phyloP scores from a whole-genome alignment of 805 yeast species.

The Tetrapisispora phaffii region DNA sequence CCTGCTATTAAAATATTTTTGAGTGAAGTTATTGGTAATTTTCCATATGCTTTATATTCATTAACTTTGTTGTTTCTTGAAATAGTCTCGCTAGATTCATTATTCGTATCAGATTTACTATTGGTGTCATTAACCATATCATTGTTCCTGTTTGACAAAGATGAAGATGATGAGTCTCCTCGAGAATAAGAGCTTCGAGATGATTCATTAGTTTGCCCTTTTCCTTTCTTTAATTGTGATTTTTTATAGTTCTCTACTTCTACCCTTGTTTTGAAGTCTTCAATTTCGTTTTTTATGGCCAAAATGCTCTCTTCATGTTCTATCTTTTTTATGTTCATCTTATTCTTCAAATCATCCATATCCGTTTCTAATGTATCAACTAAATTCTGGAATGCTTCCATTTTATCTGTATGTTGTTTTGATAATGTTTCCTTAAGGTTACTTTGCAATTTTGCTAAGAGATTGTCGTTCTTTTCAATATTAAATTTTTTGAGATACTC shows the following conservation, averaged over 20 bases:
- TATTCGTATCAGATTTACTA: not conserved
- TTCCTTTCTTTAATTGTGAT: constrained; percentile 6
- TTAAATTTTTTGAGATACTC: constrained; percentile 24
- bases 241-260: constrained; percentile 29
- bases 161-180: not conserved
- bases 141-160: not conserved
- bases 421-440: constrained; percentile 22
- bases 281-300: constrained; percentile 20
- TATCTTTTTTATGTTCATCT: constrained; percentile 7
- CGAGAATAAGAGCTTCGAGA: not conserved
- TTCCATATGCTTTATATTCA: not conserved
- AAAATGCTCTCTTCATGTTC: constrained; percentile 12
- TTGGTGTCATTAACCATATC: not conserved
- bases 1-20: not conserved
- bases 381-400: constrained; percentile 12
- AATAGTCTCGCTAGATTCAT: not conserved
- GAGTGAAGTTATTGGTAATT: no score
- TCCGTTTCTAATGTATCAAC: constrained; percentile 10
- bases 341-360: constrained; percentile 7
- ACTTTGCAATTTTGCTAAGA: constrained; percentile 21
- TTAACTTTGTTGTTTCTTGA: no score
- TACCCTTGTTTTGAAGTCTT: constrained; percentile 25
- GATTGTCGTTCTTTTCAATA: constrained; percentile 27
- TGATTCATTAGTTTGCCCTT: not conserved
- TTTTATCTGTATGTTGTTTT: constrained; percentile 16